phyloP scores from a whole-genome alignment of 2,329 filamentous ascomycete species.

The Apiospora aurea region DNA sequence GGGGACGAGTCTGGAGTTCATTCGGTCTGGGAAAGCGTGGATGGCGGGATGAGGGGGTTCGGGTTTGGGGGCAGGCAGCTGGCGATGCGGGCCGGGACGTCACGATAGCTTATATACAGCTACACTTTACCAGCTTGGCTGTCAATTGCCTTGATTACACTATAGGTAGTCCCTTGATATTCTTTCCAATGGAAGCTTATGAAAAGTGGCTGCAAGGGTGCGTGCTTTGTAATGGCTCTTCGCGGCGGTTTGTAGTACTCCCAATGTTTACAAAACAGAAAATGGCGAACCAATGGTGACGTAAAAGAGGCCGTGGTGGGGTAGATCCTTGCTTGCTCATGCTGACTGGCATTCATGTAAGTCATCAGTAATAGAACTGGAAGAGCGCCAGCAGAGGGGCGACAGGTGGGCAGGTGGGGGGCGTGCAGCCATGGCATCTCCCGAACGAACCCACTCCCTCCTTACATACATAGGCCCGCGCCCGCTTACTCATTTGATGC shows the following conservation, averaged over 20 bases:
- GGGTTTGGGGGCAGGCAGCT: no score
- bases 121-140: background rate
- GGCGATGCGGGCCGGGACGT: conserved; percentile 18
- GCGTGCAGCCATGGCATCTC: background rate
- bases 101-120: background rate
- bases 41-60: conserved; percentile 23
- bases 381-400: background rate
- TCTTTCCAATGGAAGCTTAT: background rate
- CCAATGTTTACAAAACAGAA: conserved; percentile 1
- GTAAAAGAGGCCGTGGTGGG: conserved; percentile 25
- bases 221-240: conserved; percentile 33
- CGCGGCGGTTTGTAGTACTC: background rate
- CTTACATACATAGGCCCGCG: background rate
- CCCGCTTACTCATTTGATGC: background rate
- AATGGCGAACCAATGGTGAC: conserved; percentile 27
- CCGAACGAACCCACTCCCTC: background rate
- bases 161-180: background rate
- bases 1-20: conserved; percentile 31
- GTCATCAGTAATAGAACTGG: conserved; percentile 29
- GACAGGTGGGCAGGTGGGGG: background rate
- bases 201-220: conserved; percentile 8
- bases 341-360: conserved; percentile 26
- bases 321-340: conserved; percentile 17
- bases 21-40: conserved; percentile 28
- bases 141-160: background rate